Conservation (phyloP, 352 stramenopile species). For the Lagenidium sp. region DNA sequence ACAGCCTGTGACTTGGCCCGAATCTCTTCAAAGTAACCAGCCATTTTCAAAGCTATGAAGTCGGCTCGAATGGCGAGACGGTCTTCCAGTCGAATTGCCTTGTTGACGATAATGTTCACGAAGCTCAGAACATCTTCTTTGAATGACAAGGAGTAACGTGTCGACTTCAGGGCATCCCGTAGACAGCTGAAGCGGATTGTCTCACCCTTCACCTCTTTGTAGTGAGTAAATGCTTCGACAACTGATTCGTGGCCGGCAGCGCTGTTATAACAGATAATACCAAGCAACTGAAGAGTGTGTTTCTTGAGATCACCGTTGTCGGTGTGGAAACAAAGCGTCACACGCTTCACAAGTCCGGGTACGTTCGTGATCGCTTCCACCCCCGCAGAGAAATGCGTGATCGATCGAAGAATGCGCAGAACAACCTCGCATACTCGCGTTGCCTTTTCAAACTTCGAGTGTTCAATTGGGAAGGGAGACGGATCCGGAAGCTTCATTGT, state of each 20-base stretch:
- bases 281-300: conserved; percentile 70
- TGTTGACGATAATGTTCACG: conserved; percentile 88
- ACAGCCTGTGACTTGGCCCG: conserved; percentile 72
- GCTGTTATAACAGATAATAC: conserved; percentile 86
- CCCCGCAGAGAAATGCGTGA: conserved; percentile 71
- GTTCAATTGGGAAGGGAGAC: conserved; percentile 72
- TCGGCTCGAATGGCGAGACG: conserved; percentile 73
- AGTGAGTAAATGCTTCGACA: conserved; percentile 76
- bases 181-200: conserved; percentile 73
- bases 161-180: conserved; percentile 73
- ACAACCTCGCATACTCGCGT: conserved; percentile 70
- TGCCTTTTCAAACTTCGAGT: conserved; percentile 72
- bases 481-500: conserved; percentile 82
- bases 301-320: conserved; percentile 79
- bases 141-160: conserved; percentile 78
- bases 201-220: conserved; percentile 79
- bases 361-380: conserved; percentile 79
- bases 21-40: conserved; percentile 83
- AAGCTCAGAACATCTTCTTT: conserved; percentile 86
- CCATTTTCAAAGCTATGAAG: conserved; percentile 82
- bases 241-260: conserved; percentile 66
- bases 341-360: conserved; percentile 66
- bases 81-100: conserved; percentile 75
- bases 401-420: conserved; percentile 58
- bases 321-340: conserved; percentile 79